Evolutionary conservation across 768 basidiomycete genomes (phyloP), one percentile per base, ranked within the genome.

Genomic region (Solioccasus polychromus): DNA sequence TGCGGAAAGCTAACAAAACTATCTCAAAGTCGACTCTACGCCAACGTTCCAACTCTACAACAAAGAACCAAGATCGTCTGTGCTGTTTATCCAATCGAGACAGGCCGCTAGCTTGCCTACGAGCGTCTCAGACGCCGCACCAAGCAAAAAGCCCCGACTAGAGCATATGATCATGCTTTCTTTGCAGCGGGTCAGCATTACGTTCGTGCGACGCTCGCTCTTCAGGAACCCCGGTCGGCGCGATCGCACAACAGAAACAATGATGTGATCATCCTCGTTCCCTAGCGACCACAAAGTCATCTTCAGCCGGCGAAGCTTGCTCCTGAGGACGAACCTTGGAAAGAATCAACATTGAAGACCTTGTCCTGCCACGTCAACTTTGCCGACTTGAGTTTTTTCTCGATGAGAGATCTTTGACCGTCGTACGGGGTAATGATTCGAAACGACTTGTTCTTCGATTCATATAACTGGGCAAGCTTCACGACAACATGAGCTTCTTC

Each of bases 361-460:
- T 73, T 89, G 58, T 88, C 77, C 30, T 74, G 63, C 82, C 80
- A 85, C 0, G 61, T 28, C 5, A 91, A 58, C 0, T 65, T 67
- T 12, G 61, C 66, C 1, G 38, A 32, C 54, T 79, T 73, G 62
- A 92, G 76, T 5, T 48, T 54, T 1, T 60, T 55, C 61, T 90
- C 86, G 57, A 92, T 75, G 12, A 54, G 46, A 42, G 58, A 72
- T 14, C 85, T 68, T 58, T 92, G 89, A 1, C 71, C 79, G 57
- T 86, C 85, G 68, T 92, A 92, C 0, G 88, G 89, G 5, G 85
- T 89, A 38, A 92, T 83, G 42, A 92, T 78, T 36, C 75, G 72
- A 66, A 75, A 90, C 3, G 67, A 64, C 54, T 68, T 73, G 0
- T 60, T 53, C 44, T 70, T 61, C 2, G 68, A 62, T 56, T 80